Percentiles rank a stretch among this genome's conserved stretches.
These are phyloP conservation scores for Byssothecium circinans DNA, from an alignment of 2,329 filamentous ascomycete genomes.

Conservation along the genomic window DNA sequence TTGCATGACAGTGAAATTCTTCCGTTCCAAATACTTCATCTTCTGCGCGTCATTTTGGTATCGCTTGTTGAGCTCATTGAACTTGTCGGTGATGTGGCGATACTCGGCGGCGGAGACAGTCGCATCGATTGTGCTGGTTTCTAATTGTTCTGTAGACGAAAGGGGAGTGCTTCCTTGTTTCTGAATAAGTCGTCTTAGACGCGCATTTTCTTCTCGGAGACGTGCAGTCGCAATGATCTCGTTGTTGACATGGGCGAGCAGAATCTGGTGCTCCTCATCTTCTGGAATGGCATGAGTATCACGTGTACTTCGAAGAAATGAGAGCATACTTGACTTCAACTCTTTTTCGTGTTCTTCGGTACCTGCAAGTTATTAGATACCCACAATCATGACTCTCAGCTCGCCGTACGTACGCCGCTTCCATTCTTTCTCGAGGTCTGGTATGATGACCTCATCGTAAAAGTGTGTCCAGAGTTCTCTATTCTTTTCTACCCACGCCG, in stretches of 20 bases:
- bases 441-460: constrained; percentile 38
- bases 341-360: constrained; percentile 27
- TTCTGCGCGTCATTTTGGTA: constrained; percentile 31
- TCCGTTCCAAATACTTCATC: constrained; percentile 37
- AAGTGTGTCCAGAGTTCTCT: constrained; percentile 32
- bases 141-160: constrained; percentile 3
- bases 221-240: constrained; percentile 29
- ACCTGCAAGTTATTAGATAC: constrained; percentile 18
- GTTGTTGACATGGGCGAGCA: constrained; percentile 29
- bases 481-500: constrained; percentile 33
- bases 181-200: constrained; percentile 21
- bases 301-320: background rate
- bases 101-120: constrained; percentile 27
- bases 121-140: background rate
- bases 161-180: constrained; percentile 7
- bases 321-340: constrained; percentile 29
- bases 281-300: constrained; percentile 15
- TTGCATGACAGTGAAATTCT: constrained; percentile 36
- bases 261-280: constrained; percentile 31
- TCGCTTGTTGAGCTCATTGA: constrained; percentile 36
- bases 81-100: constrained; percentile 29
- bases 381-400: background rate
- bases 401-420: constrained; percentile 28
- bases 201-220: constrained; percentile 28
- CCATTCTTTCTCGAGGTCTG: constrained; percentile 37